A percentile compares a stretch with the other conserved stretches of the same genome.
Conservation (phyloP, 139 green algal species). For the Chlorella sp. region DNA sequence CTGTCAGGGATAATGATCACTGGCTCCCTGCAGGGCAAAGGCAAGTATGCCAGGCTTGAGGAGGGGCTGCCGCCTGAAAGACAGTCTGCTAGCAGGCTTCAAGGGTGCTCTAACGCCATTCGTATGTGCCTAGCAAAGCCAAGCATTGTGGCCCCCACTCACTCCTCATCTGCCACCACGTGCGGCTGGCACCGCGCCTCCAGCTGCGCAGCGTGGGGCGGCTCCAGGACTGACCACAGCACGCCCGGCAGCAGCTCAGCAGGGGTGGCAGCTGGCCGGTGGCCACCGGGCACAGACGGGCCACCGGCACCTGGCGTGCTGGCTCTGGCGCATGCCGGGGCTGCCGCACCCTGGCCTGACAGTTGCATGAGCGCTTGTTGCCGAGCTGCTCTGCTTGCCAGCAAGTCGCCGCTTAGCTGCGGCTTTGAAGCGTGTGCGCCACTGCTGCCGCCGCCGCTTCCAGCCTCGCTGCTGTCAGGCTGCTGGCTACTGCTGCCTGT, state of each 20-base stretch:
- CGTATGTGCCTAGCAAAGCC: no score
- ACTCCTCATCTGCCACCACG: neutral
- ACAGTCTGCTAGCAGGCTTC: no score
- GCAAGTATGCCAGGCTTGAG: no score
- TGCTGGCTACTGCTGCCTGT: neutral
- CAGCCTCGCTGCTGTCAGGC: neutral
- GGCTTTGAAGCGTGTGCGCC: no score
- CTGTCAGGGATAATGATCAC: conserved; percentile 7
- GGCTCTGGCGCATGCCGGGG: neutral
- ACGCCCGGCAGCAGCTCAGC: conserved; percentile 28
- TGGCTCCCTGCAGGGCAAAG: conserved; percentile 14
- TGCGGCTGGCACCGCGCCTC: neutral
- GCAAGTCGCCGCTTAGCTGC: conserved; percentile 22
- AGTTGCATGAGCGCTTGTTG: conserved; percentile 6
- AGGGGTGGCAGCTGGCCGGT: conserved; percentile 6
- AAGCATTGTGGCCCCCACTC: no score
- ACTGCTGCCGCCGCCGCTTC: neutral
- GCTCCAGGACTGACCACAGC: conserved; percentile 33
- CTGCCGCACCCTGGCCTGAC: neutral
- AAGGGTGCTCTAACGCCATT: no score
- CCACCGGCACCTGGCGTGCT: neutral
- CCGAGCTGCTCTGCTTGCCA: conserved; percentile 11
- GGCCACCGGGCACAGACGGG: neutral
- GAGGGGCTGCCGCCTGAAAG: no score
- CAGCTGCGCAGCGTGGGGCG: neutral